Percentiles rank a stretch among this genome's conserved stretches.
These are phyloP conservation scores for Elaeis guineensis DNA, from an alignment of 176 grass and related monocot species.

Conservation along the genomic window DNA sequence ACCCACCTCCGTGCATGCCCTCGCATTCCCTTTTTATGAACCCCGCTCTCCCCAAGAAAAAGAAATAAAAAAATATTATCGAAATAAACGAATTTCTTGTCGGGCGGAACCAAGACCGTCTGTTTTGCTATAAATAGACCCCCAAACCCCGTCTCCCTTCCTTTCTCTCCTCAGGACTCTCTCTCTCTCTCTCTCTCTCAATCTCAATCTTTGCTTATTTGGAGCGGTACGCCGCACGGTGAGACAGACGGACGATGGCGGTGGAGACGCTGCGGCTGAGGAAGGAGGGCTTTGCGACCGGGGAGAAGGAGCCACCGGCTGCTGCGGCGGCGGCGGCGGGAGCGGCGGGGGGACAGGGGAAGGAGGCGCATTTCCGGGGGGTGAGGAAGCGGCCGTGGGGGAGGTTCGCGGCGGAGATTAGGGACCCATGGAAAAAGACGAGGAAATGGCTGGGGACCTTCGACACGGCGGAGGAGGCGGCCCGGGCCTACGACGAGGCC, in stretches of 20 bases:
- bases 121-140: conserved; percentile 12
- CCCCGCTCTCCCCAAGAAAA: background rate
- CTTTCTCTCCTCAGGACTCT: background rate
- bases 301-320: background rate
- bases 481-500: conserved; percentile 22
- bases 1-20: background rate
- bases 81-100: conserved; percentile 11
- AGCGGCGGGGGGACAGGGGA: background rate
- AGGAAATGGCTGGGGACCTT: conserved; percentile 25
- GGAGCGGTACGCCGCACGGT: too few relatives aligned
- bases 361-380: conserved; percentile 11
- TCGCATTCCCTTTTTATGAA: too few relatives aligned
- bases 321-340: background rate
- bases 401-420: conserved; percentile 23
- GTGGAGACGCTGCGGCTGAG: too few relatives aligned
- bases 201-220: background rate
- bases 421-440: conserved; percentile 24
- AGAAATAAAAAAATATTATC: background rate
- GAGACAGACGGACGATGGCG: too few relatives aligned
- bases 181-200: background rate
- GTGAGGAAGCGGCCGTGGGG: conserved; percentile 26
- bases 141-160: background rate
- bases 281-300: too few relatives aligned
- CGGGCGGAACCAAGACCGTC: conserved; percentile 15
- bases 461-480: conserved; percentile 31